A percentile compares a stretch with the other conserved stretches of the same genome.
phyloP scores from a whole-genome alignment of 2,329 filamentous ascomycete species.

The Neoarthrinium moseri region DNA sequence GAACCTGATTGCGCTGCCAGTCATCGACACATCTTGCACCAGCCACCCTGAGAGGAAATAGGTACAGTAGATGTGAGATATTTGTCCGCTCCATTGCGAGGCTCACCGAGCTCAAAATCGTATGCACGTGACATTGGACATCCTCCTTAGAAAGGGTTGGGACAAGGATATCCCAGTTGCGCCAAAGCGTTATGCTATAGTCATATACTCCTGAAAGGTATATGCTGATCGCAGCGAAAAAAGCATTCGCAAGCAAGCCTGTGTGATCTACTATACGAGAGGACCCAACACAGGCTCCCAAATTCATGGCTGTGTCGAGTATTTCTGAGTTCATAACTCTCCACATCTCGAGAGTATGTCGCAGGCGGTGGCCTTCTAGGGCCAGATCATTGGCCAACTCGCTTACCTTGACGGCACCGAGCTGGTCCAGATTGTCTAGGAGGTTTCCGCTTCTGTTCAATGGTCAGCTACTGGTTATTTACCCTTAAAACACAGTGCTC shows the following conservation, averaged over 20 bases:
- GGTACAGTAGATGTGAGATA: constrained; percentile 7
- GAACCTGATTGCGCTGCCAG: background rate
- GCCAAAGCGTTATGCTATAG: constrained; percentile 7
- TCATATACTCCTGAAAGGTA: constrained; percentile 12
- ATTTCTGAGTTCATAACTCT: background rate
- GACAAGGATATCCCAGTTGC: background rate
- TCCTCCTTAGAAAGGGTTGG: constrained; percentile 4
- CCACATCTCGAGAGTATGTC: background rate
- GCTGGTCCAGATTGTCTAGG: background rate
- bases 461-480: background rate
- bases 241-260: background rate
- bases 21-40: constrained; percentile 6
- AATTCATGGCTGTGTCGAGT: background rate
- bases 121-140: constrained; percentile 1
- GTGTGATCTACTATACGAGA: background rate
- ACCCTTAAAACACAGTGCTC: background rate
- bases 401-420: background rate
- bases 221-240: constrained; percentile 8
- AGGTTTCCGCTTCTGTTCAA: background rate
- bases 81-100: background rate
- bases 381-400: background rate
- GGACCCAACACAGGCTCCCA: background rate
- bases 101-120: background rate
- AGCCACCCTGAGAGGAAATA: constrained; percentile 12
- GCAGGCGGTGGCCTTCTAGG: constrained; percentile 1